A percentile compares a stretch with the other conserved stretches of the same genome.
These are phyloP conservation scores for Populus tomentosa DNA, from an alignment of 441 rosid genomes.

Conservation along the genomic window DNA sequence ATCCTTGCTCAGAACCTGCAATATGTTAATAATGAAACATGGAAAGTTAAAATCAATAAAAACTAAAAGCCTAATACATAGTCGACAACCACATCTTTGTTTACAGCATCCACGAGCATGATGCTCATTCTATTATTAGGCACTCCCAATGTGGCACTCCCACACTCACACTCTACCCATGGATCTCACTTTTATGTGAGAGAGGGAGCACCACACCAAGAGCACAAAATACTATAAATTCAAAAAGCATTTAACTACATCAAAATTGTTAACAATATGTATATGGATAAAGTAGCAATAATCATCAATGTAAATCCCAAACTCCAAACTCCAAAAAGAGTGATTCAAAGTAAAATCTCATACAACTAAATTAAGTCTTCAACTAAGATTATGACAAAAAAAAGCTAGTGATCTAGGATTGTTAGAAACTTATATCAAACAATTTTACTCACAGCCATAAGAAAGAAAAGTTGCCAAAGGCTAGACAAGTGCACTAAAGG, in stretches of 20 bases:
- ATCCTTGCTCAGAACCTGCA: slow-evolving; percentile 84
- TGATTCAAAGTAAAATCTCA: background rate
- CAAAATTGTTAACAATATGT: background rate
- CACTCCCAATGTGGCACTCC: background rate
- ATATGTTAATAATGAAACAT: slow-evolving; percentile 11
- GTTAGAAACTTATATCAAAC: background rate
- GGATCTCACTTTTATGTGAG: background rate
- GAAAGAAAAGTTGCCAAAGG: background rate
- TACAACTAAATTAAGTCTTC: background rate
- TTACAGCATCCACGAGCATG: background rate
- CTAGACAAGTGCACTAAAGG: no score
- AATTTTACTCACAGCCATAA: background rate
- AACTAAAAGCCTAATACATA: background rate
- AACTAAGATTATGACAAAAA: background rate
- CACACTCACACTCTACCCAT: background rate
- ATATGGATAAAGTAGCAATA: background rate
- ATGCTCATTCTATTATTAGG: background rate
- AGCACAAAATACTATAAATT: background rate
- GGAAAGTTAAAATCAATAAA: slow-evolving; percentile 5
- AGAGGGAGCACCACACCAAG: background rate
- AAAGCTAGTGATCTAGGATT: background rate
- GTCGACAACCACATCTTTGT: background rate
- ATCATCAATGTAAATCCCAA: background rate
- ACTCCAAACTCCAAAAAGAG: background rate
- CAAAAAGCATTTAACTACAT: background rate